Evolutionary conservation across 2,329 filamentous ascomycete genomes (phyloP).

Genomic region (Aspergillus brasiliensis): DNA sequence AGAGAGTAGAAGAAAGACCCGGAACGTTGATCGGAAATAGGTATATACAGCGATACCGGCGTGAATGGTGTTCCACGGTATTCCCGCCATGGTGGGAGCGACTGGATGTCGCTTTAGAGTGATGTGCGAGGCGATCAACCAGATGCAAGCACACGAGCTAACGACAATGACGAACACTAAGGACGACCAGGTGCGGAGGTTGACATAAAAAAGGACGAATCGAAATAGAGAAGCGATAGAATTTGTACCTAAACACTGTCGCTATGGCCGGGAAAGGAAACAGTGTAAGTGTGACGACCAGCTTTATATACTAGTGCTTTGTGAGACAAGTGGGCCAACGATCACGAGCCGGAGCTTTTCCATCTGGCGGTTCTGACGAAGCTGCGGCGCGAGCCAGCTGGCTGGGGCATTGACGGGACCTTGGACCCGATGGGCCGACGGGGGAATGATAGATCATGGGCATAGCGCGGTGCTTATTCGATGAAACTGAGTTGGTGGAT

Average conservation of each 20-base stretch:
- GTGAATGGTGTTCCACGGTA: slow-evolving; percentile 8
- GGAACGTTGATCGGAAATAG: slow-evolving; percentile 9
- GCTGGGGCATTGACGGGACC: neutral
- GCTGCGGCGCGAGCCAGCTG: neutral
- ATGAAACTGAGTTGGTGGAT: neutral
- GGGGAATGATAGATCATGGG: too few species aligned
- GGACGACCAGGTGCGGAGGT: too few species aligned
- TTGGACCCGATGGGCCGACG: too few species aligned
- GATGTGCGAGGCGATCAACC: neutral
- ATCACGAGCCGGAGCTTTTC: neutral
- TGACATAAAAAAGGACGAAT: neutral
- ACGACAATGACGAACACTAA: neutral
- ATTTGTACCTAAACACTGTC: neutral
- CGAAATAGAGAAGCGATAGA: neutral
- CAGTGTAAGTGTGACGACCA: neutral
- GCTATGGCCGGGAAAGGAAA: too few species aligned
- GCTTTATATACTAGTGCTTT: neutral
- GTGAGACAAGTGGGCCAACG: neutral
- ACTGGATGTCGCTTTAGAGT: neutral
- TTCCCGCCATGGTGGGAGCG: slow-evolving; percentile 6
- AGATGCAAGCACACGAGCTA: neutral
- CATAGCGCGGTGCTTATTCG: neutral
- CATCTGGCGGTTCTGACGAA: neutral
- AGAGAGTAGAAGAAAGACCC: slow-evolving; percentile 5
- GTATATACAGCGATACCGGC: slow-evolving; percentile 9